phyloP scores from a whole-genome alignment of 1,284 basidiomycete species.

The Ceratobasidium sp. region DNA sequence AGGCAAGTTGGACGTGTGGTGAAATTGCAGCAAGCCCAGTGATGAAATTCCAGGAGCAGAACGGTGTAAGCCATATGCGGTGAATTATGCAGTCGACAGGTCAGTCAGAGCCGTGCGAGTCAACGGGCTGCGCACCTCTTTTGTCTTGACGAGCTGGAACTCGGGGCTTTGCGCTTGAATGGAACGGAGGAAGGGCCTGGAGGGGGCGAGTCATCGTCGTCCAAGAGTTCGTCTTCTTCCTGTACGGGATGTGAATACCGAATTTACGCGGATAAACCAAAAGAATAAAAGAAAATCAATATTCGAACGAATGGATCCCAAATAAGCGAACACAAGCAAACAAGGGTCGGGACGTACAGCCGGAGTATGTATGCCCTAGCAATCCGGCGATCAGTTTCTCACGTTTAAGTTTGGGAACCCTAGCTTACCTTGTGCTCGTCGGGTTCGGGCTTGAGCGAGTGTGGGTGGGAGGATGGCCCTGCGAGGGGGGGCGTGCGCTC shows the following conservation, averaged over 20 bases:
- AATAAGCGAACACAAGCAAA: no score
- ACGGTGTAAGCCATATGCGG: slow-evolving; percentile 15
- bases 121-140: slow-evolving; percentile 13
- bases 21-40: background rate
- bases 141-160: slow-evolving; percentile 5
- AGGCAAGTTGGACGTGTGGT: background rate
- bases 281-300: no score
- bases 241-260: background rate
- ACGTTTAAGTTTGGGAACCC: no score
- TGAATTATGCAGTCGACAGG: background rate
- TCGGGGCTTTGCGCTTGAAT: slow-evolving; percentile 15
- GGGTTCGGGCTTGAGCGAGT: slow-evolving; percentile 5
- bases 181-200: slow-evolving; percentile 8
- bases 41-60: background rate
- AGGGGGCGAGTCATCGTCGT: slow-evolving; percentile 6
- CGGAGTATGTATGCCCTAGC: no score
- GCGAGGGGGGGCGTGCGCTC: background rate
- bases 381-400: no score
- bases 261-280: no score
- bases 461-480: background rate
- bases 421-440: slow-evolving; percentile 7
- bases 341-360: no score
- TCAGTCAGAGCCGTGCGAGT: no score
- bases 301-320: no score
- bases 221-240: slow-evolving; percentile 20